phyloP scores from a whole-genome alignment of 2,329 filamentous ascomycete genomes.

The Colletotrichum ledebouriae region DNA sequence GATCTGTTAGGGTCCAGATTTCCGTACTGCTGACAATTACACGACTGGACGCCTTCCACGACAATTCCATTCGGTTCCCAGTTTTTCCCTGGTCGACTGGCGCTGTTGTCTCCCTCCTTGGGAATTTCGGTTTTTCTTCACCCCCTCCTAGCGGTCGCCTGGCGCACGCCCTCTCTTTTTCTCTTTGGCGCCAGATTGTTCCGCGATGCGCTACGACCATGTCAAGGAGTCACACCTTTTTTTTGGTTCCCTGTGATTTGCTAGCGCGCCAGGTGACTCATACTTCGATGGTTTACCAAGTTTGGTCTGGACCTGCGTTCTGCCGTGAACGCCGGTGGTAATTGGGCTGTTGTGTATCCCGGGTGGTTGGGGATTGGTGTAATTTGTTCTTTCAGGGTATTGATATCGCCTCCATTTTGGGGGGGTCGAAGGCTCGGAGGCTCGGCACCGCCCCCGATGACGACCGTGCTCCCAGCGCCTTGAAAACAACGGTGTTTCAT shows the following conservation, averaged over 20 bases:
- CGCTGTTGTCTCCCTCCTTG: not conserved
- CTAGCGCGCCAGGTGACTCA: no score
- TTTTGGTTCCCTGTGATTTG: no score
- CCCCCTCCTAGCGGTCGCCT: not conserved
- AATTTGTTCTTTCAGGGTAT: not conserved
- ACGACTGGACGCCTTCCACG: not conserved
- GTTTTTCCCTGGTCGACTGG: not conserved
- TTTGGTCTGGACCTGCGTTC: not conserved
- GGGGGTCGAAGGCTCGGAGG: conserved; percentile 7
- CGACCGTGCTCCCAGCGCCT: not conserved
- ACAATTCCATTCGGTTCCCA: not conserved
- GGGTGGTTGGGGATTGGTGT: conserved; percentile 2
- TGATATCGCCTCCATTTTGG: conserved; percentile 3
- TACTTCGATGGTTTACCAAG: not conserved
- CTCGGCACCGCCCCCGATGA: conserved; percentile 21
- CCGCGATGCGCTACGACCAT: no score
- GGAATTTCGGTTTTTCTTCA: no score
- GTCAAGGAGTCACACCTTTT: not conserved
- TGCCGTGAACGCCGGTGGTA: not conserved
- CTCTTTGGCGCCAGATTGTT: not conserved
- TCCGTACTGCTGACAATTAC: conserved; percentile 10
- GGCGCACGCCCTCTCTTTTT: not conserved
- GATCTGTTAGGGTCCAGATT: conserved; percentile 15
- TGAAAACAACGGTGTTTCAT: not conserved
- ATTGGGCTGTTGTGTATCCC: not conserved